phyloP scores from a whole-genome alignment of 805 yeast genomes.

The Pichia cabralensis region DNA sequence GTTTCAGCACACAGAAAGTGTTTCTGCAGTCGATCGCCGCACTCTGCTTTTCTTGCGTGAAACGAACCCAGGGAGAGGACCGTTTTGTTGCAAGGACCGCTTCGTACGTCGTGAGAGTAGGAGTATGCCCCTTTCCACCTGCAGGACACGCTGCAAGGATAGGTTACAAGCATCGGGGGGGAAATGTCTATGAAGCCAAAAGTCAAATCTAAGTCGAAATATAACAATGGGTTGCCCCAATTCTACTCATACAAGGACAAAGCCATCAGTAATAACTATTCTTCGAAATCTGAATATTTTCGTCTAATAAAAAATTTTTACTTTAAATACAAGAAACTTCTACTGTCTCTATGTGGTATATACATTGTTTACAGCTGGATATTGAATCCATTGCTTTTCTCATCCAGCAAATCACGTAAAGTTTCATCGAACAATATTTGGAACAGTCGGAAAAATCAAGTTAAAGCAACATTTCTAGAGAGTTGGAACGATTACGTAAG shows the following conservation, averaged over 20 bases:
- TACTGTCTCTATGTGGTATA: too few species aligned
- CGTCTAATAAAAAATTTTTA: constrained; percentile 10
- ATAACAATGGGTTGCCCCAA: constrained; percentile 29
- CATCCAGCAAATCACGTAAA: too few species aligned
- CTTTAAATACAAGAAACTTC: constrained; percentile 18
- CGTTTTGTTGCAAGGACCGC: too few species aligned
- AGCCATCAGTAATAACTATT: constrained; percentile 10
- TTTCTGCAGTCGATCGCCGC: too few species aligned
- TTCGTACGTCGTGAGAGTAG: too few species aligned
- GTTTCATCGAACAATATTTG: too few species aligned
- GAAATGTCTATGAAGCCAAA: constrained; percentile 13
- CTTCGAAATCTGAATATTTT: constrained; percentile 1
- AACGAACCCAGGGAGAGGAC: too few species aligned
- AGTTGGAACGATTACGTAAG: constrained; percentile 70
- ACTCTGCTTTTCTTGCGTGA: too few species aligned
- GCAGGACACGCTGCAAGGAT: too few species aligned
- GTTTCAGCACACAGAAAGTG: too few species aligned
- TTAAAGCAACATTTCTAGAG: constrained; percentile 57
- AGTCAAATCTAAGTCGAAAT: constrained; percentile 13
- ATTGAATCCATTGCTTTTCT: not conserved
- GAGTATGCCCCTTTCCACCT: too few species aligned
- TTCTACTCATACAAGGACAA: constrained; percentile 46
- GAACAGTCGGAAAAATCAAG: constrained; percentile 43
- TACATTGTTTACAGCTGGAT: constrained; percentile 28
- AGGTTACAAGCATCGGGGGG: too few species aligned